phyloP scores from a whole-genome alignment of 495 filamentous ascomycete species.

The Penicillium verhagenii region DNA sequence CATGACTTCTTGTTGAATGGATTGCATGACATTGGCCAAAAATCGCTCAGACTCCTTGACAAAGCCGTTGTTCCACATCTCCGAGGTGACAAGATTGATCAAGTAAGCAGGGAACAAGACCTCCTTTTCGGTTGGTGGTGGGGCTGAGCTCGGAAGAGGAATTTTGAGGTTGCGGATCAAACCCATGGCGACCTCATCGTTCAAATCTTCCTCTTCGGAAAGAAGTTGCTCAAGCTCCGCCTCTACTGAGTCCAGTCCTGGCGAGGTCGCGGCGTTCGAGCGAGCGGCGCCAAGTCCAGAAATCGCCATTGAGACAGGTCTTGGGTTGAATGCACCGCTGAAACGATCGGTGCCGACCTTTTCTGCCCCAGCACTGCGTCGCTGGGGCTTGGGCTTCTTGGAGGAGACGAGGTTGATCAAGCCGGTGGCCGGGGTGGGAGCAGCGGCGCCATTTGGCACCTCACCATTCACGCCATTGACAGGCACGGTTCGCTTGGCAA shows the following conservation, averaged over 20 bases:
- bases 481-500: conserved; percentile 68
- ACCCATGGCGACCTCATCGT: conserved; percentile 94
- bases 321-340: conserved; percentile 87
- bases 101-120: conserved; percentile 97
- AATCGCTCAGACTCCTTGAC: conserved; percentile 99
- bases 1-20: conserved; percentile 99
- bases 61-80: conserved; percentile 99
- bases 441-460: conserved; percentile 61
- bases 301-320: conserved; percentile 92
- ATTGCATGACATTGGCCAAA: conserved; percentile 98
- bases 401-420: conserved; percentile 95
- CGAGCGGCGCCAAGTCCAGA: conserved; percentile 60
- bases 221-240: conserved; percentile 89
- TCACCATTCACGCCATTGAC: conserved; percentile 60
- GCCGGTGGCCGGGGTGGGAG: conserved; percentile 60
- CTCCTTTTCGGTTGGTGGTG: conserved; percentile 94
- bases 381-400: conserved; percentile 97
- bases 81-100: conserved; percentile 97
- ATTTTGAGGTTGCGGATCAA: conserved; percentile 96
- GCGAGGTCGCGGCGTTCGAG: conserved; percentile 67
- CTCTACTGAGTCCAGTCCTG: conserved; percentile 85
- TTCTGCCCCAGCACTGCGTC: conserved; percentile 91
- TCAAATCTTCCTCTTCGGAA: conserved; percentile 90
- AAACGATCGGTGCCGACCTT: conserved; percentile 78
- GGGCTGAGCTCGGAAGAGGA: conserved; percentile 76